Conservation (phyloP, 352 stramenopile species). For the Phytophthora brassicae region DNA sequence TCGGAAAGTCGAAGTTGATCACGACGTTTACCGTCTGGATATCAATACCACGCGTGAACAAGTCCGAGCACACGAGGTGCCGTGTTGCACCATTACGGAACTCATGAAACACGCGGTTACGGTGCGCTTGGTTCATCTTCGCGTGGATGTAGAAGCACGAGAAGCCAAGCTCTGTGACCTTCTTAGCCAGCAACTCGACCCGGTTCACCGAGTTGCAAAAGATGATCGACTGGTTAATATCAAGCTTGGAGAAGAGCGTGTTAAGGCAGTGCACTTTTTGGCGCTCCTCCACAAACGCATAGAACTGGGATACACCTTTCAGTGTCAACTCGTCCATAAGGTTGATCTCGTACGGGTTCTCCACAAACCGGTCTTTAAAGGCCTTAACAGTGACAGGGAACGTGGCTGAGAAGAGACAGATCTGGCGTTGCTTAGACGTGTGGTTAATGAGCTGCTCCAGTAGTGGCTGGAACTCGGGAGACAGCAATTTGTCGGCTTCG, state of each 20-base stretch:
- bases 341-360: constrained; percentile 99
- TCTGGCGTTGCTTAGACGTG: constrained; percentile 94
- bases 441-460: constrained; percentile 98
- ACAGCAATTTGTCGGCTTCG: constrained; percentile 99
- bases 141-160: constrained; percentile 99
- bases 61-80: constrained; percentile 98
- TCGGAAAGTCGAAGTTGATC: constrained; percentile 99
- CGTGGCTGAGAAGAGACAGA: constrained; percentile 99
- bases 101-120: constrained; percentile 99
- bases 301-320: constrained; percentile 99
- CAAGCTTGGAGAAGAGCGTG: constrained; percentile 98
- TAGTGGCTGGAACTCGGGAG: constrained; percentile 97
- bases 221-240: constrained; percentile 99
- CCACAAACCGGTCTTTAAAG: constrained; percentile 99
- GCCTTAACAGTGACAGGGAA: constrained; percentile 99
- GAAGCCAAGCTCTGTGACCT: constrained; percentile 99
- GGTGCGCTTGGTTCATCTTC: constrained; percentile 99
- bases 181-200: constrained; percentile 99
- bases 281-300: constrained; percentile 99
- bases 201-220: constrained; percentile 99
- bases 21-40: constrained; percentile 99
- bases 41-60: constrained; percentile 99
- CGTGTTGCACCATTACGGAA: constrained; percentile 98
- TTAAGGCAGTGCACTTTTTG: constrained; percentile 99
- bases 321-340: constrained; percentile 99